Percentiles rank a stretch among this genome's conserved stretches.
Evolutionary conservation across 2,329 filamentous ascomycete genomes (phyloP).

Genomic region (Pseudonectria foliicola): DNA sequence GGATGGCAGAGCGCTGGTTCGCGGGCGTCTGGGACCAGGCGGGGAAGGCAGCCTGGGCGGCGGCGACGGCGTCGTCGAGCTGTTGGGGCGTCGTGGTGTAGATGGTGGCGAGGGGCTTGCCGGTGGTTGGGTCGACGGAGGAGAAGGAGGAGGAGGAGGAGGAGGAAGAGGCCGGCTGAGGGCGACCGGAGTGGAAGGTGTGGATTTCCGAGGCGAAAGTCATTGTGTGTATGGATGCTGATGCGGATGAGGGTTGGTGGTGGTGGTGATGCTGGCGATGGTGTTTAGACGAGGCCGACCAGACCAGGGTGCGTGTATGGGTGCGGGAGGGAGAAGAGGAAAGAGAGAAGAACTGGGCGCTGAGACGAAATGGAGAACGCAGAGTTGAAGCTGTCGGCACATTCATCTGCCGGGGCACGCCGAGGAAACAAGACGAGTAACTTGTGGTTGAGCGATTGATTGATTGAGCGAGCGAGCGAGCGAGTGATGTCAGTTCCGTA

Average conservation of each 20-base stretch:
- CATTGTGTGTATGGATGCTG: conserved; percentile 18
- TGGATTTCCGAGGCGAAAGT: conserved; percentile 37
- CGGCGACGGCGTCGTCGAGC: conserved; percentile 64
- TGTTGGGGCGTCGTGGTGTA: conserved; percentile 60
- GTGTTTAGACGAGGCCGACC: too few relatives aligned
- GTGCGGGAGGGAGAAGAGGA: too few relatives aligned
- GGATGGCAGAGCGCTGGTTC: conserved; percentile 67
- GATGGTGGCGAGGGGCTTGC: conserved; percentile 61
- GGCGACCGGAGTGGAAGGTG: conserved; percentile 69
- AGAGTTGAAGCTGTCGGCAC: too few relatives aligned
- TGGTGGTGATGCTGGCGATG: too few relatives aligned
- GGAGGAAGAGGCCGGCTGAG: conserved; percentile 50
- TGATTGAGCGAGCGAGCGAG: too few relatives aligned
- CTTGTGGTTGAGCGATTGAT: too few relatives aligned
- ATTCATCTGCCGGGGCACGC: too few relatives aligned
- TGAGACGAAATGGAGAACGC: too few relatives aligned
- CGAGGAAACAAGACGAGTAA: too few relatives aligned
- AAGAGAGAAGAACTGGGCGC: too few relatives aligned
- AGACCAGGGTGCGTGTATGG: too few relatives aligned
- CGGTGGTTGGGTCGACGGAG: conserved; percentile 68
- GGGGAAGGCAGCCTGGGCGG: conserved; percentile 65
- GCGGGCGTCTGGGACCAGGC: conserved; percentile 70
- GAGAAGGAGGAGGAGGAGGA: conserved; percentile 58
- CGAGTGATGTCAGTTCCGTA: too few relatives aligned
- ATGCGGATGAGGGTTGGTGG: neutral